These are phyloP conservation scores for Fusarium acutatum DNA, from an alignment of 2,329 filamentous ascomycete genomes.

Conservation along the genomic window DNA sequence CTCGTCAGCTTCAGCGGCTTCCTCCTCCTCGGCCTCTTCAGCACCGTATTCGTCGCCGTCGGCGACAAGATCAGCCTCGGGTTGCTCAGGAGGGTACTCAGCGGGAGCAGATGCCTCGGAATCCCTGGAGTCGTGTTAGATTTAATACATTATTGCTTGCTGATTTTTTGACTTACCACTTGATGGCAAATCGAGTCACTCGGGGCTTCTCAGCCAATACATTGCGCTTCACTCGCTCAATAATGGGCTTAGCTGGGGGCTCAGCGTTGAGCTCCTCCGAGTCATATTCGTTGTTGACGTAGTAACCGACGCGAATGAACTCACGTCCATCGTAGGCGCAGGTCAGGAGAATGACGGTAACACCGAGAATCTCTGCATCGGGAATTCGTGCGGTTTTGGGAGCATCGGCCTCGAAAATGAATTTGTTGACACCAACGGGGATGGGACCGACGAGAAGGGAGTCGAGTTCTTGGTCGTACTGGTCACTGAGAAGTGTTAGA, in stretches of 20 bases:
- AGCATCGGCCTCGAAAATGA: slow-evolving; percentile 94
- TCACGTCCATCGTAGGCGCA: slow-evolving; percentile 97
- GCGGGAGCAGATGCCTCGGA: slow-evolving; percentile 96
- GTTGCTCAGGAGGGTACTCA: slow-evolving; percentile 97
- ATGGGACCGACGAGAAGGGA: slow-evolving; percentile 97
- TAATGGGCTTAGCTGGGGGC: slow-evolving; percentile 88
- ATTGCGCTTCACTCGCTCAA: slow-evolving; percentile 91
- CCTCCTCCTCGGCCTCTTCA: slow-evolving; percentile 82
- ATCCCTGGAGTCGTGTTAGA: slow-evolving; percentile 69
- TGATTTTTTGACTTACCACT: slow-evolving; percentile 74
- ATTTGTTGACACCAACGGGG: slow-evolving; percentile 97
- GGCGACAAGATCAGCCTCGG: slow-evolving; percentile 85
- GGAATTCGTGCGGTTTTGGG: slow-evolving; percentile 92
- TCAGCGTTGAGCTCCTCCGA: slow-evolving; percentile 88
- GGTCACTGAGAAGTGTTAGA: slow-evolving; percentile 67
- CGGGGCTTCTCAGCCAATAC: slow-evolving; percentile 96
- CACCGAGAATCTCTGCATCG: slow-evolving; percentile 92
- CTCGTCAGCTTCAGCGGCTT: slow-evolving; percentile 61
- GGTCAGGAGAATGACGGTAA: slow-evolving; percentile 95
- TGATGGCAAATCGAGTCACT: slow-evolving; percentile 97
- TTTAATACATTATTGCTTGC: not conserved
- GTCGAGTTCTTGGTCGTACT: slow-evolving; percentile 98
- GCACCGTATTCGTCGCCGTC: slow-evolving; percentile 93
- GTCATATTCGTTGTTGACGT: slow-evolving; percentile 99
- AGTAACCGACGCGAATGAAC: slow-evolving; percentile 98